These are phyloP conservation scores for Lactifluus echinatus DNA, from an alignment of 768 basidiomycete species.

Conservation along the genomic window DNA sequence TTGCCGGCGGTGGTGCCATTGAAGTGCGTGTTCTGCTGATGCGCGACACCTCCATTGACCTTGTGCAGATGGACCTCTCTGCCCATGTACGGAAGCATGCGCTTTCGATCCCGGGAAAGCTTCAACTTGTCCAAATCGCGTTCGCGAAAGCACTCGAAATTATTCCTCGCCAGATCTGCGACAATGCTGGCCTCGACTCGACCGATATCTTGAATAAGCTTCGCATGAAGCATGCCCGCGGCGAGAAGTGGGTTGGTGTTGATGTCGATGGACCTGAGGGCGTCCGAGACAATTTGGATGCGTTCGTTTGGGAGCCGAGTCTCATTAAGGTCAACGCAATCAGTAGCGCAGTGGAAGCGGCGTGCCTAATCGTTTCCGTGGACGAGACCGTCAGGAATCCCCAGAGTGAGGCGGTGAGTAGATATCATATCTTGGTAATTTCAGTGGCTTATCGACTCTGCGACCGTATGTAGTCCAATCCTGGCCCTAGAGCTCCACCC, in stretches of 20 bases:
- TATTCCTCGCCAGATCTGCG: constrained; percentile 96
- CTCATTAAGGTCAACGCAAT: constrained; percentile 94
- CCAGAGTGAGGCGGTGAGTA: constrained; percentile 80
- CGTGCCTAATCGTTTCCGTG: constrained; percentile 89
- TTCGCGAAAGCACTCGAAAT: constrained; percentile 97
- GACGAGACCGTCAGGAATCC: constrained; percentile 97
- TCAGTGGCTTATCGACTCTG: constrained; percentile 19
- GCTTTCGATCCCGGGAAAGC: constrained; percentile 89
- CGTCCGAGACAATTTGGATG: constrained; percentile 92
- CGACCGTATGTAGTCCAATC: constrained; percentile 42
- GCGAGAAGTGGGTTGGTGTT: constrained; percentile 87
- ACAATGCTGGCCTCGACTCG: constrained; percentile 96
- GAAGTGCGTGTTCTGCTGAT: constrained; percentile 47
- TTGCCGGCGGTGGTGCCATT: constrained; percentile 95
- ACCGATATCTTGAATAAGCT: constrained; percentile 97
- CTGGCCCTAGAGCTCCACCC: constrained; percentile 88
- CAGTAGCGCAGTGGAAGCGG: constrained; percentile 91
- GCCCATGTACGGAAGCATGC: constrained; percentile 89
- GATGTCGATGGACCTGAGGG: constrained; percentile 87
- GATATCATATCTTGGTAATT: background rate
- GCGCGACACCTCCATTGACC: background rate
- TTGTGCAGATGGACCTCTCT: constrained; percentile 85
- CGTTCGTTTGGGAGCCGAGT: constrained; percentile 98
- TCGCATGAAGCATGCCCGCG: constrained; percentile 89
- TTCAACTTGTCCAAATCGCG: constrained; percentile 87